Base-by-base conservation (phyloP, 73 alveolate genomes). In the Tetrahymena elliotti region DNA sequence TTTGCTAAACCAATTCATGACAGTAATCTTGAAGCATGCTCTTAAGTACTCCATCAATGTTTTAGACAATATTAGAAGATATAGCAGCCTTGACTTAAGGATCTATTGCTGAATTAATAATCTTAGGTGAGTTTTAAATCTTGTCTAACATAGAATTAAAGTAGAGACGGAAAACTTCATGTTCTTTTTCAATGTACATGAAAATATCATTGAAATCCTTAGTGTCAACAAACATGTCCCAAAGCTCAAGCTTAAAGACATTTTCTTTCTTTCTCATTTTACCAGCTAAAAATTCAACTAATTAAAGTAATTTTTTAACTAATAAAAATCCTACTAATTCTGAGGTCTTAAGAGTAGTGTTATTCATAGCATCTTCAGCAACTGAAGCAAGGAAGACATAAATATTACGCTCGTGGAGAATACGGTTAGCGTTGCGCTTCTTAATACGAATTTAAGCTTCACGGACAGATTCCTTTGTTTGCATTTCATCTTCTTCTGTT, bases 321-420 rank as follows among this genome's bases (percentile, higher is more conserved):
- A 94, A 35, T 36, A 94, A 84, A 41, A 94, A 94, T 4, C 96
- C 96, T 18, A 92, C 93, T 40, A 94, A 38, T 31, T 94, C 96
- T 35, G 93, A 94, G 52, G 39, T 94, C 92, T 94, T 54, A 41
- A 94, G 68, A 6, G 95, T 37, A 31, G 83, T 16, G 92, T 94
- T 94, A 53, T 94, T 94, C 96, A 94, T 94, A 33, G 96, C 95
- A 84, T 94, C 96, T 38, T 94, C 96, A 34, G 96, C 96, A 35
- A 94, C 96, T 40, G 96, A 94, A 52, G 96, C 96, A 13, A 94
- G 93, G 93, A 94, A 94, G 9, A 94, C 96, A 52, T 94, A 94
- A 24, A 94, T 94, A 92, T 94, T 94, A 52, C 96, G 93, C 53
- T 94, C 96, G 47, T 94, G 96, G 16, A 94, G 52, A 34, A 94